Conservation (phyloP, 208 protist species). For the Acanthamoeba castellanii region DNA sequence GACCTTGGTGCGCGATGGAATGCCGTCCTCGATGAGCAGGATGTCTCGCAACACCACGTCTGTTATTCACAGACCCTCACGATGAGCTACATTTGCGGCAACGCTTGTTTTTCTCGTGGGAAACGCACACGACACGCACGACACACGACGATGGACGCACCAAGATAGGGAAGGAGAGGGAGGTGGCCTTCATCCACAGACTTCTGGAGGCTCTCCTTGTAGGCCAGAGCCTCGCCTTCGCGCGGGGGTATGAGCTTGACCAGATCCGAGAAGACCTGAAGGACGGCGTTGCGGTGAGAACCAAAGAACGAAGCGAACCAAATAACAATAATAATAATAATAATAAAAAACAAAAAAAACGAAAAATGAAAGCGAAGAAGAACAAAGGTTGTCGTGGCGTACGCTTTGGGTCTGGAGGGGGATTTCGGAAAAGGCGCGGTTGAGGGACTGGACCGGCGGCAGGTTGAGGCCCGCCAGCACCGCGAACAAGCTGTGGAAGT, state of each 20-base stretch:
- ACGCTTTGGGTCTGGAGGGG: conserved; percentile 34
- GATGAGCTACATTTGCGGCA: not conserved
- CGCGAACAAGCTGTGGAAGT: conserved; percentile 46
- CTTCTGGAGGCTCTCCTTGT: conserved; percentile 9
- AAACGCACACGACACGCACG: not conserved
- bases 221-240: conserved; percentile 13
- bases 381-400: not conserved
- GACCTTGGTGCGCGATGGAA: not conserved
- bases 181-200: not conserved
- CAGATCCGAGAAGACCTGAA: conserved; percentile 18
- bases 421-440: conserved; percentile 15
- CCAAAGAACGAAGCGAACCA: not conserved
- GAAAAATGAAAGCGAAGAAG: not conserved
- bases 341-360: not conserved
- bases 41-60: conserved; percentile 14
- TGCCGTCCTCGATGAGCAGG: not conserved
- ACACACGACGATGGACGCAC: not conserved
- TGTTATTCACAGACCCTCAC: not conserved
- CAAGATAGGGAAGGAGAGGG: conserved; percentile 16
- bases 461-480: conserved; percentile 42
- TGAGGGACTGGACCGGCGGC: conserved; percentile 22
- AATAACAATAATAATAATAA: not conserved
- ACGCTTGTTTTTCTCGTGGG: too few relatives aligned
- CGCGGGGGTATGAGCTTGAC: conserved; percentile 14
- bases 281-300: not conserved